Conservation (phyloP, 2,329 filamentous ascomycete species). For the Paracamarosporium sp. region DNA sequence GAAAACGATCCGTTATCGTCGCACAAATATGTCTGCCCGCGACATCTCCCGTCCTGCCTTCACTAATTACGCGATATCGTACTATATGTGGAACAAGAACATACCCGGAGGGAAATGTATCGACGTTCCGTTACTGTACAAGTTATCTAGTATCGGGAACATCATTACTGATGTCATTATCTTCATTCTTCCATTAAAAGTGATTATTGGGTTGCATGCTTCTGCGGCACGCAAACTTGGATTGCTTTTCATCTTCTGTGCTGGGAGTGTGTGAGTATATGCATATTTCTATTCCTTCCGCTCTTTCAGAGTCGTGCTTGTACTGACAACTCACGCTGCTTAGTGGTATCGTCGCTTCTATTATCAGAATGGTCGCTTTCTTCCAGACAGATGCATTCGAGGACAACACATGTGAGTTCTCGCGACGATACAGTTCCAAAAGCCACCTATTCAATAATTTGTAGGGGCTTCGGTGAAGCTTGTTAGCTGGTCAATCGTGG, state of each 20-base stretch:
- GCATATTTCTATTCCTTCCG: too few species aligned
- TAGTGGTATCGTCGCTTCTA: slow-evolving; percentile 9
- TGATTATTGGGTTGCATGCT: slow-evolving; percentile 2
- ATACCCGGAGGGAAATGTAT: slow-evolving; percentile 8
- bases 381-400: slow-evolving; percentile 12
- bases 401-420: slow-evolving; percentile 13
- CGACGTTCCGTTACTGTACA: not conserved
- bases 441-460: not conserved
- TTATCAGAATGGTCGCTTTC: slow-evolving; percentile 10
- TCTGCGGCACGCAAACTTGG: slow-evolving; percentile 9
- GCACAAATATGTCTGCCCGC: too few species aligned
- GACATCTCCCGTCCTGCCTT: too few species aligned
- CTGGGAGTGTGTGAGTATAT: slow-evolving; percentile 12
- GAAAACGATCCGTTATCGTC: too few species aligned
- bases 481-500: slow-evolving; percentile 14
- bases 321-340: too few species aligned
- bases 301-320: too few species aligned
- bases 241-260: slow-evolving; percentile 7
- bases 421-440: not conserved
- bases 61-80: too few species aligned
- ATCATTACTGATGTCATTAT: slow-evolving; percentile 14
- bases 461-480: slow-evolving; percentile 10
- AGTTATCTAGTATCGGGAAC: not conserved
- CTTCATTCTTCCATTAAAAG: slow-evolving; percentile 11
- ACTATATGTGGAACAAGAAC: slow-evolving; percentile 8